phyloP scores from a whole-genome alignment of 305 asterid genomes.

The Fraxinus sp. region DNA sequence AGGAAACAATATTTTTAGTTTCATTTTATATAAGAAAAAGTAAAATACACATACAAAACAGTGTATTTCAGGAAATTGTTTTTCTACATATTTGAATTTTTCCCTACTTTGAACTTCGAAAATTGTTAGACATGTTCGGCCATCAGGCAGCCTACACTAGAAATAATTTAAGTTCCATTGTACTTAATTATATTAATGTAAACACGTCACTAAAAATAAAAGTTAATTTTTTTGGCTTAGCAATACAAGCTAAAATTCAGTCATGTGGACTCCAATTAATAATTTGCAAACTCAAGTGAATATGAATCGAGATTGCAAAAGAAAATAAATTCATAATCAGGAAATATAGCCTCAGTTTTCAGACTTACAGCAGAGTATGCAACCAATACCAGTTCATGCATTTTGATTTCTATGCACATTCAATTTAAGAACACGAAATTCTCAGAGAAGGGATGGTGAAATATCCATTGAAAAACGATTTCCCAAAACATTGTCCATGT shows the following conservation, averaged over 20 bases:
- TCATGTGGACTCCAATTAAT: background rate
- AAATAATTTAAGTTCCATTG: too few relatives aligned
- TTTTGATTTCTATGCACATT: background rate
- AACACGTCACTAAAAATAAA: too few relatives aligned
- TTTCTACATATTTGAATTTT: too few relatives aligned
- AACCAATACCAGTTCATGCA: background rate
- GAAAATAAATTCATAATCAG: background rate
- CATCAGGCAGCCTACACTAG: background rate
- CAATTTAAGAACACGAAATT: background rate
- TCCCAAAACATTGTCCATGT: slow-evolving; percentile 47
- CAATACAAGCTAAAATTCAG: background rate
- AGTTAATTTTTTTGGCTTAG: too few relatives aligned
- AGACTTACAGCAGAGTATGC: background rate
- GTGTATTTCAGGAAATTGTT: too few relatives aligned
- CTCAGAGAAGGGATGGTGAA: background rate
- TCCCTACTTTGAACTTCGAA: too few relatives aligned
- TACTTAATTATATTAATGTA: too few relatives aligned
- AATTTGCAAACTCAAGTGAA: background rate
- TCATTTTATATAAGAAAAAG: too few relatives aligned
- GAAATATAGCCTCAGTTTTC: background rate
- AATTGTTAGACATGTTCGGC: background rate
- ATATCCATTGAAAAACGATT: slow-evolving; percentile 11
- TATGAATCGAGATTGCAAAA: background rate
- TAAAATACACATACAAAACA: too few relatives aligned
- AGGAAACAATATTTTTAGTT: too few relatives aligned